Evolutionary conservation across 805 yeast species (phyloP), one percentile per base, ranked within the genome.

Genomic region (Pichia californica): DNA sequence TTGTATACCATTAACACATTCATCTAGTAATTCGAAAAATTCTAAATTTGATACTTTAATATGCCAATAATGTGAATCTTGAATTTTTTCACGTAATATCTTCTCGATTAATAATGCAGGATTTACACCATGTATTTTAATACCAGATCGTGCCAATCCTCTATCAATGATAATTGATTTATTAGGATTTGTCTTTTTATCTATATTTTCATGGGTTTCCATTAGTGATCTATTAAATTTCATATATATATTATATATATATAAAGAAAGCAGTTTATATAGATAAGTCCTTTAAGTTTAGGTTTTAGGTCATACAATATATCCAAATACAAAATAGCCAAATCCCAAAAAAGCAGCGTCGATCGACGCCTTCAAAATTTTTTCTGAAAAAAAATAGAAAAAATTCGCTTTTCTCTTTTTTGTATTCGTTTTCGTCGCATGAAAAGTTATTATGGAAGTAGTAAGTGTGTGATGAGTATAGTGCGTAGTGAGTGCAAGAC

Each of bases 11-110:
- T 64, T 63, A 0, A 40, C 49, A 2, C 68, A 67, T 31, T 69
- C 58, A 47, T 80, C 83, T 40, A 79, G 57, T 3, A 79, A 45
- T 1, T 73, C 66, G 1, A 62, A 44, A 8, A 57, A 27, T 48
- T 74, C 70, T 15, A 77, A 55, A 7, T 69, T 71, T 47, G 71
- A 72, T 48, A 84, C 81, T 44, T 67, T 63, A 49, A 69, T 68
- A 44, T 80, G 77, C 77, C 79, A 81, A 55, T 76, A 80, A 3
- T 74, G 51, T 1, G 79, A 69, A 46, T 77, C 83, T 31, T 69
- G 64, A 1, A 80, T 76, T 19, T 76, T 61, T 49, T 79, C 84
- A 40, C 81, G 57, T 7, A 73, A 63, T 48, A 81, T 77, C 54
- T 77, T 78, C 48, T 78, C 84, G 4, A 79, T 57, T n/a, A 76